Evolutionary conservation across 2,329 filamentous ascomycete species (phyloP).

Genomic region (Colletotrichum liaoningense): DNA sequence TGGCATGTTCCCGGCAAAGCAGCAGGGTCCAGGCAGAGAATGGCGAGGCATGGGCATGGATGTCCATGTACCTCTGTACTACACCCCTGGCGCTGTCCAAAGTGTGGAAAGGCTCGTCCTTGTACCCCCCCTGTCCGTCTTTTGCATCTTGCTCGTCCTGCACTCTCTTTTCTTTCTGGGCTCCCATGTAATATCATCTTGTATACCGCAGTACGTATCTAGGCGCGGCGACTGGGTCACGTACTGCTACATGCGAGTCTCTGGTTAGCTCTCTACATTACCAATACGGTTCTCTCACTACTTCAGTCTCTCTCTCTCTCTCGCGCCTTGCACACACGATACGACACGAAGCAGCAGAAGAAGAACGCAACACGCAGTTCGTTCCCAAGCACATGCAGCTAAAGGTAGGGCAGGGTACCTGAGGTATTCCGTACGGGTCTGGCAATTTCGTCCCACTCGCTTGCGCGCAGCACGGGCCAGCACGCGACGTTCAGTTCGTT

Average conservation of each 20-base stretch:
- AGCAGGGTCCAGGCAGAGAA: slow-evolving; percentile 27
- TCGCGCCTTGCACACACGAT: no score
- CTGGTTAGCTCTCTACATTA: background rate
- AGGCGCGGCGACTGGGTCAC: background rate
- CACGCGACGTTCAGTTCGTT: background rate
- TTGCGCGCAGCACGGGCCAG: slow-evolving; percentile 32
- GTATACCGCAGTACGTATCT: no score
- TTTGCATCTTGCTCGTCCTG: background rate
- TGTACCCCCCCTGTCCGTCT: background rate
- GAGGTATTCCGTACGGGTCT: slow-evolving; percentile 24
- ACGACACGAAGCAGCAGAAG: background rate
- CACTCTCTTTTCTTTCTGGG: background rate
- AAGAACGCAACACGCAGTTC: background rate
- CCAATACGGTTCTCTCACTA: background rate
- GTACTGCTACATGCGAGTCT: background rate
- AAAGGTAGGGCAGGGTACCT: background rate
- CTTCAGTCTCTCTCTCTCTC: no score
- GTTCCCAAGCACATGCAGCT: slow-evolving; percentile 12
- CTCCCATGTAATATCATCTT: background rate
- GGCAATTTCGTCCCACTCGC: slow-evolving; percentile 35
- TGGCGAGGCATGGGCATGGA: background rate
- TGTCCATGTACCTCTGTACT: no score
- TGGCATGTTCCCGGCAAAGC: slow-evolving; percentile 31
- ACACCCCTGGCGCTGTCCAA: slow-evolving; percentile 22
- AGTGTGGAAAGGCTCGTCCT: slow-evolving; percentile 31